These are phyloP conservation scores for Fusarium nodosum DNA, from an alignment of 2,329 filamentous ascomycete genomes.

Conservation along the genomic window DNA sequence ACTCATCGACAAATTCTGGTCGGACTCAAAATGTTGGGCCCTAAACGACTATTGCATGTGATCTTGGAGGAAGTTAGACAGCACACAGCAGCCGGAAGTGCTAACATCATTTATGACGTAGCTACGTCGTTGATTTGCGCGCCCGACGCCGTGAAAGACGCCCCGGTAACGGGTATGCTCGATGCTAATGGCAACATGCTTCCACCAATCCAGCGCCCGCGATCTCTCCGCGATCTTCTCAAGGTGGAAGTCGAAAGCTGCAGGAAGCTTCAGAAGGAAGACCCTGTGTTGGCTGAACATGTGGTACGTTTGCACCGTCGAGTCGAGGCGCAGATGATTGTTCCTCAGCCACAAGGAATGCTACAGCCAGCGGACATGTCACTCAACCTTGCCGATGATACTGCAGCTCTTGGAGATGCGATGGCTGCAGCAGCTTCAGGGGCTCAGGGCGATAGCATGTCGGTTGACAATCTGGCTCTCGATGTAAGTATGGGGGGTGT, in stretches of 20 bases:
- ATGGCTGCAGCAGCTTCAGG: conserved; percentile 61
- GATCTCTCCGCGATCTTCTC: conserved; percentile 72
- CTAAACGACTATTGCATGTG: conserved; percentile 69
- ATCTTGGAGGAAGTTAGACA: conserved; percentile 77
- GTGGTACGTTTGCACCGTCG: conserved; percentile 72
- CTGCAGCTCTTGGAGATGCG: conserved; percentile 57
- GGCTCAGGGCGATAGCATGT: conserved; percentile 57
- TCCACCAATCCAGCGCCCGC: conserved; percentile 59
- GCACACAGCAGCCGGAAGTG: conserved; percentile 71
- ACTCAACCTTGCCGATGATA: conserved; percentile 57
- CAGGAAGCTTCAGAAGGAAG: conserved; percentile 67
- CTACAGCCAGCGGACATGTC: conserved; percentile 59
- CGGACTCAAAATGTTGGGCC: conserved; percentile 71
- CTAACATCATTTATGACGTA: conserved; percentile 75
- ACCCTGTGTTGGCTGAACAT: conserved; percentile 70
- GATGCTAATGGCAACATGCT: conserved; percentile 56
- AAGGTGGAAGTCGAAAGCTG: conserved; percentile 70
- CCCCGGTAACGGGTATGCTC: conserved; percentile 51
- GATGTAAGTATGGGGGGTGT: conserved; percentile 61
- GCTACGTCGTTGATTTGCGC: conserved; percentile 78
- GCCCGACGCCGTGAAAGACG: conserved; percentile 67
- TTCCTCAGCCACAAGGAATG: conserved; percentile 57
- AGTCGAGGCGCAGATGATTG: conserved; percentile 74
- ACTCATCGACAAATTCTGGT: conserved; percentile 78
- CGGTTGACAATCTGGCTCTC: conserved; percentile 60